phyloP scores from a whole-genome alignment of 768 basidiomycete species.

The Collybiopsis luxurians region DNA sequence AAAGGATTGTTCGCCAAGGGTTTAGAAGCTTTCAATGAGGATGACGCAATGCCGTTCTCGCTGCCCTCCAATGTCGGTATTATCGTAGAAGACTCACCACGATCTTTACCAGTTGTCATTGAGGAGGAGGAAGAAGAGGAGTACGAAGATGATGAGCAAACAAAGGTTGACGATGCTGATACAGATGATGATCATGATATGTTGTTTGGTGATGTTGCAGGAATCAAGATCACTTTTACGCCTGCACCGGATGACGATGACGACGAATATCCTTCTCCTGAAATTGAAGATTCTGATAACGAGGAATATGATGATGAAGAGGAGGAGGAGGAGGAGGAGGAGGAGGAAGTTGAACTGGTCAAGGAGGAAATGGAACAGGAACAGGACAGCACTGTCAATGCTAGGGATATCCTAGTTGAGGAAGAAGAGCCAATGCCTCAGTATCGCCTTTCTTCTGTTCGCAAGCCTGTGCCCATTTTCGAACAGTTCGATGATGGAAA shows the following conservation, averaged over 20 bases:
- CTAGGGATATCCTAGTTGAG: constrained; percentile 40
- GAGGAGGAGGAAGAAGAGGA: constrained; percentile 49
- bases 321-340: constrained; percentile 60
- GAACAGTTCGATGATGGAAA: constrained; percentile 27
- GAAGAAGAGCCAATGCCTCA: constrained; percentile 20
- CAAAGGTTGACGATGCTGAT: constrained; percentile 31
- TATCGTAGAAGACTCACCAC: constrained; percentile 28
- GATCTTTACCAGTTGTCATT: constrained; percentile 34
- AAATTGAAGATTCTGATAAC: not conserved
- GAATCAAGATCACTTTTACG: constrained; percentile 73
- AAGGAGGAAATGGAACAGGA: not conserved
- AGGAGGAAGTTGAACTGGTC: constrained; percentile 19
- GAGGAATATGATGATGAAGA: constrained; percentile 43
- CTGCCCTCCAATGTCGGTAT: constrained; percentile 33
- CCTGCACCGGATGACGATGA: constrained; percentile 40
- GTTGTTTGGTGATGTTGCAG: constrained; percentile 62
- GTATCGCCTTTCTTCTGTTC: constrained; percentile 8
- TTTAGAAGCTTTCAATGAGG: constrained; percentile 41
- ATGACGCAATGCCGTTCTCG: constrained; percentile 51
- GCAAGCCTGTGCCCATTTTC: constrained; percentile 11
- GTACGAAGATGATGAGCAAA: constrained; percentile 32
- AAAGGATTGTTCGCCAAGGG: constrained; percentile 59
- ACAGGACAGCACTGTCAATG: constrained; percentile 30
- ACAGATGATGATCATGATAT: too few species aligned
- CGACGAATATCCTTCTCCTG: not conserved